Base-by-base conservation (phyloP, 352 stramenopile species). In the Globisporangium uncinulatum region DNA sequence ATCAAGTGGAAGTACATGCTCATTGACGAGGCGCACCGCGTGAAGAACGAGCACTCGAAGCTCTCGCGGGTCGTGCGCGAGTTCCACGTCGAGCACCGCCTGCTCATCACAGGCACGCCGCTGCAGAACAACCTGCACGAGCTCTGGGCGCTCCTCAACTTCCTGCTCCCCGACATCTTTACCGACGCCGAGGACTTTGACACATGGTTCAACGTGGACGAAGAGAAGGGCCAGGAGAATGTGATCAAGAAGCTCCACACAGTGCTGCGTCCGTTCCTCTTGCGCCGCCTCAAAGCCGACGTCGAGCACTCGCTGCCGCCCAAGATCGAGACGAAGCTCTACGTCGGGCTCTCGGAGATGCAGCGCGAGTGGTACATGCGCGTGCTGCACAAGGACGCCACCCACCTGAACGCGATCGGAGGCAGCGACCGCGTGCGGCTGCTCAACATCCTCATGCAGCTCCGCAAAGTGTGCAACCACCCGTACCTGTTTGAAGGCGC, bases 71-170 rank as follows among this genome's bases (percentile, higher is more conserved):
- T 93, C 32, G 80, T 96, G 57, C 76, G 84, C 2, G 81, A 93
- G 61, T 95, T 93, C 62, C 95, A 97, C 39, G 80, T 99, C 21
- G 97, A 96, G 59, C 97, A 99, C 65, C 97, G 89, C 13, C 74
- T 97, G 61, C 69, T 97, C 24, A 97, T 97, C 67, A 99, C 97
- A 0, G 97, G 97, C 56, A 99, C 97, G 29, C 97, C 97, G 39
- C 70, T 99, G 44, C 97, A 99, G 75, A 99, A 99, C 78, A 99
- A 99, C 67, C 79, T 99, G 49, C 97, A 99, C 66, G 97, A 99
- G 76, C 80, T 99, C 4, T 99, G 98, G 98, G 97, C 98, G 19
- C 71, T 99, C 60, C 79, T 99, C n/a, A 99, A 99, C 78, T 99
- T 99, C 71, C 79, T 99, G 42, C 83, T 99, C 52, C 87, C 80